Evolutionary conservation across 202 grass and related monocot species (phyloP).

Genomic region (Brachypodium distachyon): DNA sequence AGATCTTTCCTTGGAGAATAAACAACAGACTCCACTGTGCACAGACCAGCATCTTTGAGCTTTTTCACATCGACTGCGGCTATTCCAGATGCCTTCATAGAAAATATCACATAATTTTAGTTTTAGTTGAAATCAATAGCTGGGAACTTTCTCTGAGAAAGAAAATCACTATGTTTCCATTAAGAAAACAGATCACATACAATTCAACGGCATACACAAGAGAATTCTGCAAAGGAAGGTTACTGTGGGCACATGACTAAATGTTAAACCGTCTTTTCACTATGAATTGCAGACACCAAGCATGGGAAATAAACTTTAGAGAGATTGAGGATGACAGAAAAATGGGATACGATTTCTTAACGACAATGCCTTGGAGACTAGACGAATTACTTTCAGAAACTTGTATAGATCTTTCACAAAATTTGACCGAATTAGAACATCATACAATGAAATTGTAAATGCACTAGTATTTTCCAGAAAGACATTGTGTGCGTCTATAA

Average conservation of each 20-base stretch:
- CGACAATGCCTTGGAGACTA: background rate
- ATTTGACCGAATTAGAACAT: background rate
- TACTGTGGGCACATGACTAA: background rate
- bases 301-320: background rate
- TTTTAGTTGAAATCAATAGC: background rate
- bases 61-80: constrained; percentile 88
- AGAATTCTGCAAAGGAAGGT: background rate
- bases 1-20: constrained; percentile 92
- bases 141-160: background rate
- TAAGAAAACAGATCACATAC: background rate
- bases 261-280: background rate
- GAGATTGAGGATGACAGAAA: background rate
- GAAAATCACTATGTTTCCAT: background rate
- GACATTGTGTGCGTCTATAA: background rate
- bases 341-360: background rate
- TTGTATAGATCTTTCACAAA: too few relatives aligned
- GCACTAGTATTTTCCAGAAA: background rate
- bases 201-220: background rate
- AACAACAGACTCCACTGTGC: constrained; percentile 82
- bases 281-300: background rate
- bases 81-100: constrained; percentile 76
- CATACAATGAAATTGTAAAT: background rate
- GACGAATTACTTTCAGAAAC: background rate
- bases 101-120: constrained; percentile 2
- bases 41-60: constrained; percentile 86